Percentiles rank a stretch among this genome's conserved stretches.
phyloP scores from a whole-genome alignment of 1,284 basidiomycete genomes.

The Rhizoctonia solani region DNA sequence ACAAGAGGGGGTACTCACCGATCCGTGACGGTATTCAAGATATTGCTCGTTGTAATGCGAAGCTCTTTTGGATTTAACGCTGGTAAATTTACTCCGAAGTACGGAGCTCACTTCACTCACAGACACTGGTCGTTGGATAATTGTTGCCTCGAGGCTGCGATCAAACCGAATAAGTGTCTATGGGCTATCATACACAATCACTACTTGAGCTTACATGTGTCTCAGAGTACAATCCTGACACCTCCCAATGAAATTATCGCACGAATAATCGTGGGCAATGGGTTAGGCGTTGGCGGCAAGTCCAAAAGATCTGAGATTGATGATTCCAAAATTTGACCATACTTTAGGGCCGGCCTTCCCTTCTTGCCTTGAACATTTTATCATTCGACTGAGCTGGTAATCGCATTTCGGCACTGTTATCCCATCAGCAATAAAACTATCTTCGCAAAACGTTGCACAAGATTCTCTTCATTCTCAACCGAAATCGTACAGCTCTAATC shows the following conservation, averaged over 20 bases:
- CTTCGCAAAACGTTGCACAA: too few species aligned
- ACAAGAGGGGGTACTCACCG: constrained; percentile 5
- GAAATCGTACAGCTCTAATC: too few species aligned
- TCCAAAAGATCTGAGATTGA: constrained; percentile 24
- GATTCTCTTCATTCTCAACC: too few species aligned
- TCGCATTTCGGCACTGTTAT: too few species aligned
- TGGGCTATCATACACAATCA: not conserved
- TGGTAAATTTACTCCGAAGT: not conserved
- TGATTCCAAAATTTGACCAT: constrained; percentile 32
- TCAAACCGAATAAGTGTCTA: not conserved
- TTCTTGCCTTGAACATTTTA: not conserved
- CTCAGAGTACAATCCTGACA: not conserved
- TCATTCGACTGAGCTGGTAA: too few species aligned
- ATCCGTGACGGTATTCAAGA: constrained; percentile 27
- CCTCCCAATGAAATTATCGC: not conserved
- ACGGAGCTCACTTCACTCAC: not conserved
- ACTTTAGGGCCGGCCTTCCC: constrained; percentile 21
- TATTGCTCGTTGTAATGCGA: too few species aligned
- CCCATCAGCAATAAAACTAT: too few species aligned
- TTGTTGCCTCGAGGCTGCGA: constrained; percentile 11
- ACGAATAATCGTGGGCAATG: constrained; percentile 19
- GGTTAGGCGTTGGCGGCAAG: constrained; percentile 18
- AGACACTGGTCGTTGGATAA: not conserved
- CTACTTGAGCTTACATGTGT: constrained; percentile 6
- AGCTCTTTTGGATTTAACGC: not conserved